Base-by-base conservation (phyloP, 75 land plant genomes). In the Picea glauca region DNA sequence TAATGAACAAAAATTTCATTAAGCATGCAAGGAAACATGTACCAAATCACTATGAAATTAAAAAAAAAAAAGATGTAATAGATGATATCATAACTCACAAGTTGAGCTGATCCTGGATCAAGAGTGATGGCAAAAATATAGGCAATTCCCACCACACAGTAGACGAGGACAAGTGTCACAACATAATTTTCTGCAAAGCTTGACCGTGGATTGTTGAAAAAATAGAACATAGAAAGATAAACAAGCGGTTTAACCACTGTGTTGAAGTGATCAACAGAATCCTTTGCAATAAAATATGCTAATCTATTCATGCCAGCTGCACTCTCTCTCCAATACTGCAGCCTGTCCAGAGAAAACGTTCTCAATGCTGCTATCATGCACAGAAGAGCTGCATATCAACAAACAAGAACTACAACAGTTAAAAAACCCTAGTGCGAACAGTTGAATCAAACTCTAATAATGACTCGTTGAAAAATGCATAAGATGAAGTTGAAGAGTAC, bases 121-220 rank as follows among this genome's bases (percentile, higher is more conserved):
- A 93, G 79, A 77, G 81, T 81, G 40, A 97, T 88, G 21, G 99
- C 98, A 80, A 94, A 83, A 43, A 87, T 65, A 76, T 97, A 97
- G 11, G 92, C 93, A 13, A 94, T 90, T 3, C 99, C 99, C 18
- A 93, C 87, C 46, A 97, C 95, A 76, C 93, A 94, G 80, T 97
- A 97, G 3, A 93, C 90, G 43, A 97, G 87, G 40, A 88, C 89
- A 23, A 94, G 46, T 60, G 96, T 80, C 60, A 97, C 81, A 60
- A 87, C 20, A 76, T 94, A 97, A 70, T 94, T 92, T 33, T 87
- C 91, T 23, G 66, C 1, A 65, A 97, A 93, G 11, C 92, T 80
- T 33, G 99, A 97, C 74, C 98, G 90, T 32, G 99, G 99, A 76
- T 91, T 91, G 90, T 87, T 90, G 91, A 94, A 94, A 88, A 91